Conservation (phyloP, 768 basidiomycete genomes). For the Saitozyma sp. region DNA sequence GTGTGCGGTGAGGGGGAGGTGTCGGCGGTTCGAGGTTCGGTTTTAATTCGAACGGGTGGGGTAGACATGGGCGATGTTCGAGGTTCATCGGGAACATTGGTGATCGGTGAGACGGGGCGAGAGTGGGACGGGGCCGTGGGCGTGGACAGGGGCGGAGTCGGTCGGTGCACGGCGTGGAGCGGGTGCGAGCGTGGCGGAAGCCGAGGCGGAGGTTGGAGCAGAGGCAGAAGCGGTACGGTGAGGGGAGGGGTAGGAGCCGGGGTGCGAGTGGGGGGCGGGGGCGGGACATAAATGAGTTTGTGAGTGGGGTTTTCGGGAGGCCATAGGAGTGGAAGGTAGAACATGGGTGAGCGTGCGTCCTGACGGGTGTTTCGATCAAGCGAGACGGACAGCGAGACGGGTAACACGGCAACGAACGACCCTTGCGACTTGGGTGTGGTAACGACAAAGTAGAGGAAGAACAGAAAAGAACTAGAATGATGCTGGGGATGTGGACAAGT, state of each 20-base stretch:
- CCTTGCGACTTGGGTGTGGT: not conserved
- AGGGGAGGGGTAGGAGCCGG: conserved; percentile 2
- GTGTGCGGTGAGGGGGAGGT: no score
- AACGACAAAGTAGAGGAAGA: conserved; percentile 1
- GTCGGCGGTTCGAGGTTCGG: no score
- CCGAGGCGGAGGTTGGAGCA: conserved; percentile 4
- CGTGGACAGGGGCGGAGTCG: not conserved
- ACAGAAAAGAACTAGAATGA: not conserved
- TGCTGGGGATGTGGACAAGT: not conserved
- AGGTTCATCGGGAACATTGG: not conserved
- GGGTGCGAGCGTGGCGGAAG: not conserved
- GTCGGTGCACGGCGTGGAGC: not conserved
- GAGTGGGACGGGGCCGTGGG: conserved; percentile 3
- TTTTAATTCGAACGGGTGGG: not conserved
- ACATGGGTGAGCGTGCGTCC: conserved; percentile 20
- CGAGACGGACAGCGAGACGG: conserved; percentile 4
- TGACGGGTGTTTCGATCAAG: not conserved
- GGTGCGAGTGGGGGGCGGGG: conserved; percentile 1
- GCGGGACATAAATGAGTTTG: conserved; percentile 31
- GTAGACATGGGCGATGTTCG: not conserved
- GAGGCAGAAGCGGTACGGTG: not conserved
- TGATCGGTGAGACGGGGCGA: not conserved
- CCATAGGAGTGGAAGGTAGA: conserved; percentile 23
- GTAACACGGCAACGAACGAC: not conserved
- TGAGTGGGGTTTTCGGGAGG: conserved; percentile 35